Base-by-base conservation (phyloP, 2,329 filamentous ascomycete genomes). In the Lachnellula arida region DNA sequence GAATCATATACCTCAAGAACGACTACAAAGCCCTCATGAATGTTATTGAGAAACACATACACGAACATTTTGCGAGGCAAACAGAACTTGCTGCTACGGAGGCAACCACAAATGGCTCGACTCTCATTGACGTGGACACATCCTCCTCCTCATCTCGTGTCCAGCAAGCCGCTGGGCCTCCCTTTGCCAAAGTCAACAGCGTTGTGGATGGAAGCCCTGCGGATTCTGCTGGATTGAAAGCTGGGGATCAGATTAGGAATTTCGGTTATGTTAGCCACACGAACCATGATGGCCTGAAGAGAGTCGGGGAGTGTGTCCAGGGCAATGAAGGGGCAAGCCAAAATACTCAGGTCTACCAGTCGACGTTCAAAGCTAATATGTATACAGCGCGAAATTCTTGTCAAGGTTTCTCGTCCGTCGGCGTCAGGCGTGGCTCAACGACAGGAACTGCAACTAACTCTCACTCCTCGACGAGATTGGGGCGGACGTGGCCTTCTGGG, bases 21-120 rank as follows among this genome's bases (percentile, higher is more conserved):
- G 94, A 99, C 73, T 93, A 96, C 76, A 97, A 95, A 70, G 84
- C 86, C 40, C 75, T 97, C 44, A 97, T 97, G 91, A 75, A 75
- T 56, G 78, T 81, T 56, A 87, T 97, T 64, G 94, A 97, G 72
- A 86, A 86, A 67, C 85, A 86, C 47, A 80, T 99, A n/a, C 91
- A 97, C 69, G 86, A 88, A 63, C 88, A 94, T 69, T 96, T 97
- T 71, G 91, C 91, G n/a, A 79, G 81, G 60, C 78, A 83, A 59
- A 74, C 76, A 25, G 74, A 79, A 52, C 72, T 75, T 48, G 69
- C 59, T 64, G 43, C 61, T 59, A 60, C 56, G 60, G 64, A 64
- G 39, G 60, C 62, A 35, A 56, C 70, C 39, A 50, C 54, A 53
- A 61, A 60, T 53, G 61, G 49, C 56, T 46, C 60, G 55, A 55